phyloP scores from a whole-genome alignment of 495 filamentous ascomycete species.

The Pyronema domesticum region DNA sequence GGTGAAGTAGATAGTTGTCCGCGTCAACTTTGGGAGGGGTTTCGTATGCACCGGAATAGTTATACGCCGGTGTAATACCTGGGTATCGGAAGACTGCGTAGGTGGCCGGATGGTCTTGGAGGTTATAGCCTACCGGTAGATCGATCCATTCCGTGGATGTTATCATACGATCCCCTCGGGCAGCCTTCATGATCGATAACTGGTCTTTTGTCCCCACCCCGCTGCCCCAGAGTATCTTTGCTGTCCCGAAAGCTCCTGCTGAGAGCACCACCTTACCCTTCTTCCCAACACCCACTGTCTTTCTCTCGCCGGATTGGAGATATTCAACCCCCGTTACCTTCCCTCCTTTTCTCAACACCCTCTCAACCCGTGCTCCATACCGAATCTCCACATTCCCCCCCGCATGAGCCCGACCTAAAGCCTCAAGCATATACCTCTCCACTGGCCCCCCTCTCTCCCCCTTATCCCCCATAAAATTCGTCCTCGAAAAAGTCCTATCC shows the following conservation, averaged over 20 bases:
- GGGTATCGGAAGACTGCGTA: constrained; percentile 43
- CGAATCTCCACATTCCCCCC: constrained; percentile 29
- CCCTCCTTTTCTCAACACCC: constrained; percentile 42
- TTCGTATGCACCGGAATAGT: constrained; percentile 43
- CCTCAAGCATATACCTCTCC: constrained; percentile 48
- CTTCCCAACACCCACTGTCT: constrained; percentile 36
- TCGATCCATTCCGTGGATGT: constrained; percentile 43
- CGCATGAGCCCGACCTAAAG: constrained; percentile 42
- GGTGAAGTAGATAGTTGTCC: constrained; percentile 25
- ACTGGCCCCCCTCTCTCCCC: constrained; percentile 51
- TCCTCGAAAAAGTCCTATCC: constrained; percentile 43
- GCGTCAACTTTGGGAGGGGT: constrained; percentile 29
- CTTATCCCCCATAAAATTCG: constrained; percentile 48
- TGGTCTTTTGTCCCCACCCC: constrained; percentile 45
- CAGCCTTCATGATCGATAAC: constrained; percentile 37
- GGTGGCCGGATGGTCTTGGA: constrained; percentile 55
- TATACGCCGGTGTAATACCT: constrained; percentile 37
- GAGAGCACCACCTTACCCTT: constrained; percentile 48
- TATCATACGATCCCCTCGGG: constrained; percentile 33
- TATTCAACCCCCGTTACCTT: constrained; percentile 48
- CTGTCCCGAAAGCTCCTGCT: constrained; percentile 47
- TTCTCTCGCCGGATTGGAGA: constrained; percentile 14
- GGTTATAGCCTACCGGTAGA: constrained; percentile 47
- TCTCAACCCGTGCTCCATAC: constrained; percentile 43
- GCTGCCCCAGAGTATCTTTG: constrained; percentile 48